Conservation (phyloP, 2,329 filamentous ascomycete genomes). For the Hypoxylon sp. region DNA sequence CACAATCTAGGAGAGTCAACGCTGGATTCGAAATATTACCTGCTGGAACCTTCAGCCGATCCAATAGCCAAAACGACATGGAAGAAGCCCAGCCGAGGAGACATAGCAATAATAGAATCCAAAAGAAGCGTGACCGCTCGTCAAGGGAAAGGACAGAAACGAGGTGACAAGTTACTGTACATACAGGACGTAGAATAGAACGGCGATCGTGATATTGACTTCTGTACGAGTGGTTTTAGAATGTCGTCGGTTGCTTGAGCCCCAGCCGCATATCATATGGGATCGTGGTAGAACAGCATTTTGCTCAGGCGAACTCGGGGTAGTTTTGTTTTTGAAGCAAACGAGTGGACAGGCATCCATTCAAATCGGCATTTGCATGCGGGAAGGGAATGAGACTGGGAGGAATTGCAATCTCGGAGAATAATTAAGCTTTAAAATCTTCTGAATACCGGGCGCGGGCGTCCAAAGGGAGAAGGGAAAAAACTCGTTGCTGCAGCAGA, state of each 20-base stretch:
- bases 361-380: slow-evolving; percentile 35
- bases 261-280: slow-evolving; percentile 22
- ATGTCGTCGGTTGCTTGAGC: slow-evolving; percentile 18
- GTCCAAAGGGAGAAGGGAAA: slow-evolving; percentile 11
- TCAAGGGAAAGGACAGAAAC: slow-evolving; percentile 33
- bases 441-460: slow-evolving; percentile 30
- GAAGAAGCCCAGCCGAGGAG: slow-evolving; percentile 40
- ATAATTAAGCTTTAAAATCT: slow-evolving; percentile 33
- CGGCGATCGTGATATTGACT: slow-evolving; percentile 21
- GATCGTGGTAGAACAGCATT: slow-evolving; percentile 42
- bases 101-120: slow-evolving; percentile 40
- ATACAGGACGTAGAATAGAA: slow-evolving; percentile 31
- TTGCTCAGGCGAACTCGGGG: slow-evolving; percentile 42
- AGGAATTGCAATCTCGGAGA: slow-evolving; percentile 23
- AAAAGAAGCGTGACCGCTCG: slow-evolving; percentile 46
- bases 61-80: slow-evolving; percentile 43
- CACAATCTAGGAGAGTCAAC: slow-evolving; percentile 50
- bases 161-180: slow-evolving; percentile 31
- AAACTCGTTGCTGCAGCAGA: slow-evolving; percentile 8
- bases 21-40: slow-evolving; percentile 53
- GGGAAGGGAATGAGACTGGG: slow-evolving; percentile 9
- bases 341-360: slow-evolving; percentile 30
- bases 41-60: slow-evolving; percentile 50
- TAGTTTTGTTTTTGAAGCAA: slow-evolving; percentile 25
- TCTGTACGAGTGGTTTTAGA: slow-evolving; percentile 19